Evolutionary conservation across 768 basidiomycete species (phyloP).

Genomic region (Paxillus ammoniavirescens): DNA sequence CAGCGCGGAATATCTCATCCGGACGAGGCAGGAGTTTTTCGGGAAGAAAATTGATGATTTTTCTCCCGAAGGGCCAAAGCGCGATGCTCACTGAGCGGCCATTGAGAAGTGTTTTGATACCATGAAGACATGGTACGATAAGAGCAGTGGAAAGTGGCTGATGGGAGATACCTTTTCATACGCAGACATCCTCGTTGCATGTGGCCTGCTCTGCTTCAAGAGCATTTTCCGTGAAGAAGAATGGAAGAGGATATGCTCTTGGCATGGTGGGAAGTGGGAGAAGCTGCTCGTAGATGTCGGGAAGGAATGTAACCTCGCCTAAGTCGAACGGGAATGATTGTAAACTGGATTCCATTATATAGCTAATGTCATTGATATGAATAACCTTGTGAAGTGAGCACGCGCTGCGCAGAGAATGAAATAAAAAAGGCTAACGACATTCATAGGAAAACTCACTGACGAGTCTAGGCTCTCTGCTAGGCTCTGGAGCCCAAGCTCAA

Average conservation of each 20-base stretch:
- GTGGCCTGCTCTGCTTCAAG: slow-evolving; percentile 13
- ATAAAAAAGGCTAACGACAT: no score
- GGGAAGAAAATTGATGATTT: slow-evolving; percentile 40
- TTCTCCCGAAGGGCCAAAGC: slow-evolving; percentile 33
- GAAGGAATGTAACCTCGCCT: slow-evolving; percentile 22
- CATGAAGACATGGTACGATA: slow-evolving; percentile 20
- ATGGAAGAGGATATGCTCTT: slow-evolving; percentile 22
- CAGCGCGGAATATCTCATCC: slow-evolving; percentile 39
- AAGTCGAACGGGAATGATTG: background rate
- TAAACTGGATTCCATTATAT: no score
- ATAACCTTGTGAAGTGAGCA: no score
- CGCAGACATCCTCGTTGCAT: slow-evolving; percentile 29
- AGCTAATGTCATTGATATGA: no score
- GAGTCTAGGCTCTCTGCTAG: no score
- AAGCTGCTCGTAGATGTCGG: slow-evolving; percentile 22
- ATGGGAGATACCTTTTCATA: slow-evolving; percentile 31
- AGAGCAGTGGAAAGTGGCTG: slow-evolving; percentile 25
- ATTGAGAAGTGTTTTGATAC: slow-evolving; percentile 5
- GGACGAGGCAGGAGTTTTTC: slow-evolving; percentile 30
- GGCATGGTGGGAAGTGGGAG: slow-evolving; percentile 28
- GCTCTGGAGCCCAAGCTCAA: no score
- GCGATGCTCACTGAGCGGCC: slow-evolving; percentile 28
- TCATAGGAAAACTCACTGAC: no score
- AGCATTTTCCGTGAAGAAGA: slow-evolving; percentile 22
- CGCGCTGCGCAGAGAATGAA: no score